Evolutionary conservation across 108 stramenopile genomes (phyloP).

Genomic region (Stephanodiscus triporus): DNA sequence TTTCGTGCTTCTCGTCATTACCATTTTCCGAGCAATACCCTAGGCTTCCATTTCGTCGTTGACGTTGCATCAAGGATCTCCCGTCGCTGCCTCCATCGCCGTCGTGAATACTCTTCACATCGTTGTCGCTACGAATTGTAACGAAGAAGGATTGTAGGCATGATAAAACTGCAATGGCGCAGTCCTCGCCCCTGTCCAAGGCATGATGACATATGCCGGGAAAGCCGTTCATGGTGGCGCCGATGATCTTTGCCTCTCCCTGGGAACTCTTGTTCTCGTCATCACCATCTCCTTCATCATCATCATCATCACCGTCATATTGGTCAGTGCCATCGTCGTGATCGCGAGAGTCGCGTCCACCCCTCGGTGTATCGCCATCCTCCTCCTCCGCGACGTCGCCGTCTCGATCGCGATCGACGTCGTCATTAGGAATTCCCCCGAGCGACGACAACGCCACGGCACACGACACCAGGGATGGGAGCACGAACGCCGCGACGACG

Average conservation of each 20-base stretch:
- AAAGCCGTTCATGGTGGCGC: too few species aligned
- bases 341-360: too few species aligned
- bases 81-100: background rate
- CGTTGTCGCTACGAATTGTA: background rate
- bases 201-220: background rate
- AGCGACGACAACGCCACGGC: constrained; percentile 30
- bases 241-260: background rate
- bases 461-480: constrained; percentile 34
- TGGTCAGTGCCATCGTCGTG: too few species aligned
- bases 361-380: too few species aligned
- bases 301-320: too few species aligned
- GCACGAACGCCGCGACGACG: constrained; percentile 7
- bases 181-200: constrained; percentile 46
- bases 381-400: too few species aligned
- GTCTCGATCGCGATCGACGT: too few species aligned
- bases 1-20: background rate
- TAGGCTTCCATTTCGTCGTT: background rate
- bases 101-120: background rate
- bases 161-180: constrained; percentile 32
- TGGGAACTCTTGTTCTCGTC: background rate
- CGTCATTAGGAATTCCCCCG: too few species aligned
- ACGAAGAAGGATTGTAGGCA: constrained; percentile 26
- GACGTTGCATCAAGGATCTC: background rate
- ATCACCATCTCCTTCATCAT: background rate
- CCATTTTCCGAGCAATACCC: background rate